These are phyloP conservation scores for Orbilia ellipsospora DNA, from an alignment of 2,329 filamentous ascomycete genomes.

Conservation along the genomic window DNA sequence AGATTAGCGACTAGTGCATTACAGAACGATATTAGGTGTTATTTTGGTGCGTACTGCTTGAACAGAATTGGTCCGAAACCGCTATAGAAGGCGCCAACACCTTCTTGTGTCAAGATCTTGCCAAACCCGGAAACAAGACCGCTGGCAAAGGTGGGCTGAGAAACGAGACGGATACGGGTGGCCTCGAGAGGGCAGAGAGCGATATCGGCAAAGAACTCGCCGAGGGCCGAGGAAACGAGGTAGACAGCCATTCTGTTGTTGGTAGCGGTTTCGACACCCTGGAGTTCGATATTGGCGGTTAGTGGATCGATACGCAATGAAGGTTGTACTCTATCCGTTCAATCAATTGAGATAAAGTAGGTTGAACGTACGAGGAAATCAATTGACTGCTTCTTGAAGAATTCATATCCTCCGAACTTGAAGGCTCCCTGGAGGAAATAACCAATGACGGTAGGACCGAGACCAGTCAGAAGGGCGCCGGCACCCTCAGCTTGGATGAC, in stretches of 20 bases:
- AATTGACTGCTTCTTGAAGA: constrained; percentile 94
- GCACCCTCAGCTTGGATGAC: constrained; percentile 86
- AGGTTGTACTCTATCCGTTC: too few species aligned
- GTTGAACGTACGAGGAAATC: constrained; percentile 70
- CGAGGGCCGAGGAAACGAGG: constrained; percentile 74
- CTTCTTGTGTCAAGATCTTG: constrained; percentile 86
- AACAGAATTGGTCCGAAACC: constrained; percentile 89
- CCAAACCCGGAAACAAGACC: constrained; percentile 81
- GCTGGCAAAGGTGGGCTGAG: constrained; percentile 83
- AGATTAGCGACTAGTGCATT: constrained; percentile 7
- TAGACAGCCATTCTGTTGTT: constrained; percentile 86
- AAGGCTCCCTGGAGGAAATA: constrained; percentile 95
- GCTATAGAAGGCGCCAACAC: constrained; percentile 86
- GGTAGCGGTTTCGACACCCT: constrained; percentile 76
- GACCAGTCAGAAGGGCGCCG: constrained; percentile 84
- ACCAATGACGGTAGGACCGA: constrained; percentile 85
- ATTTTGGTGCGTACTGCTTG: constrained; percentile 73
- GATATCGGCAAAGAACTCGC: constrained; percentile 79
- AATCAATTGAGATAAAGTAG: too few species aligned
- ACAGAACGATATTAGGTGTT: not conserved
- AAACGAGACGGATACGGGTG: constrained; percentile 92
- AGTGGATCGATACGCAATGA: not conserved
- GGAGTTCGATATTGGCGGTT: not conserved
- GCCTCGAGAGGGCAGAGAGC: constrained; percentile 92
- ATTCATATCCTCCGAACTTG: constrained; percentile 95